These are phyloP conservation scores for Paraglomus occultum DNA, from an alignment of 192 early-diverging fungal species.

Conservation along the genomic window DNA sequence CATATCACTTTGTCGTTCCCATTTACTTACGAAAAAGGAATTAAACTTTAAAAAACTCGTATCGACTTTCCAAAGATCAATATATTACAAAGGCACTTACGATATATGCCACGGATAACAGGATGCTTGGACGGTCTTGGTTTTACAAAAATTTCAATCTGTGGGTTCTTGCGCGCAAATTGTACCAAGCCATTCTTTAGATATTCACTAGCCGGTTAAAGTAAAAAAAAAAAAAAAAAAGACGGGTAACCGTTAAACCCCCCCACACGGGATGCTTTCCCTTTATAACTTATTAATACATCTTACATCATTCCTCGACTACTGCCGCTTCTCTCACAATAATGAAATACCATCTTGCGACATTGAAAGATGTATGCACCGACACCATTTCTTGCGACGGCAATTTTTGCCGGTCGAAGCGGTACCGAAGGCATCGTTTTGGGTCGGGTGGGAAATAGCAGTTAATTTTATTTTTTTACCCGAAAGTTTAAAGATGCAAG, in stretches of 20 bases:
- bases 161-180: conserved; percentile 69
- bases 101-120: conserved; percentile 65
- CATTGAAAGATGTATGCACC: conserved; percentile 74
- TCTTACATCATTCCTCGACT: conserved; percentile 70
- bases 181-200: conserved; percentile 59
- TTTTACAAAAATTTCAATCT: conserved; percentile 76
- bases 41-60: not conserved
- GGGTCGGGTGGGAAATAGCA: too few species aligned
- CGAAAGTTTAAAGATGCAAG: too few species aligned
- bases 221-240: conserved; percentile 6
- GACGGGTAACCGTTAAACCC: not conserved
- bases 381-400: conserved; percentile 64
- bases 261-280: not conserved
- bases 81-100: conserved; percentile 38
- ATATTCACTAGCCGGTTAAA: conserved; percentile 50
- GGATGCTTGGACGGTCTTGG: conserved; percentile 73
- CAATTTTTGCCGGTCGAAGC: not conserved
- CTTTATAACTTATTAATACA: not conserved
- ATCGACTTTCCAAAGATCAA: not conserved
- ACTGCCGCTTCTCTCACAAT: conserved; percentile 80
- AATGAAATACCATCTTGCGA: conserved; percentile 76
- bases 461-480: too few species aligned
- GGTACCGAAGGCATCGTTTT: not conserved
- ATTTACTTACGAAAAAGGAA: conserved; percentile 41
- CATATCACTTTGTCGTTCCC: conserved; percentile 64